Evolutionary conservation across 441 rosid species (phyloP).

Genomic region (Biscutella laevigata): DNA sequence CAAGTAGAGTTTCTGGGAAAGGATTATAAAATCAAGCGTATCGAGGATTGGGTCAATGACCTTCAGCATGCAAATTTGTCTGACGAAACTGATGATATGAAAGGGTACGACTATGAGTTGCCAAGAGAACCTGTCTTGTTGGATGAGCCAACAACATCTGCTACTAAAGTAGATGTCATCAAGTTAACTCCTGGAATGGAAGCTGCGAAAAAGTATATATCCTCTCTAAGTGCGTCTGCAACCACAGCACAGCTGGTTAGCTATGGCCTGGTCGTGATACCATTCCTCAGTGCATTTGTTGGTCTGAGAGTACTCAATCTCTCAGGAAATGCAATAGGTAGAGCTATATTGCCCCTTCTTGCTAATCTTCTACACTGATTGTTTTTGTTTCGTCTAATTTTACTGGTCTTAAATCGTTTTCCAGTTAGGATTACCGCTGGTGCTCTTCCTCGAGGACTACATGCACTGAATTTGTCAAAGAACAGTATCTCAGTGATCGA

Average conservation of each 20-base stretch:
- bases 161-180: constrained; percentile 36
- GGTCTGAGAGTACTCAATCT: constrained; percentile 78
- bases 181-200: constrained; percentile 57
- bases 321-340: constrained; percentile 81
- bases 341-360: constrained; percentile 14
- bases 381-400: neutral
- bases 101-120: constrained; percentile 23
- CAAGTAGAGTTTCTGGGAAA: constrained; percentile 39
- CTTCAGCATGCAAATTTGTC: constrained; percentile 50
- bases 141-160: constrained; percentile 23
- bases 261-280: constrained; percentile 62
- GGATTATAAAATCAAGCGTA: constrained; percentile 65
- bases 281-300: constrained; percentile 66
- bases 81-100: constrained; percentile 40
- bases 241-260: constrained; percentile 68
- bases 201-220: constrained; percentile 65
- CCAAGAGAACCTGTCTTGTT: constrained; percentile 26
- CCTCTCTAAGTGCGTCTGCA: constrained; percentile 56
- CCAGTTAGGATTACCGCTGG: constrained; percentile 76
- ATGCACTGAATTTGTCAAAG: too few species aligned
- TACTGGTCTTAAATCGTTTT: constrained; percentile 5
- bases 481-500: too few species aligned
- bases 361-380: constrained; percentile 3
- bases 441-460: constrained; percentile 91
- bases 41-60: constrained; percentile 76